These are phyloP conservation scores for Lactuca saligna DNA, from an alignment of 129 eudicot genomes.

Conservation along the genomic window DNA sequence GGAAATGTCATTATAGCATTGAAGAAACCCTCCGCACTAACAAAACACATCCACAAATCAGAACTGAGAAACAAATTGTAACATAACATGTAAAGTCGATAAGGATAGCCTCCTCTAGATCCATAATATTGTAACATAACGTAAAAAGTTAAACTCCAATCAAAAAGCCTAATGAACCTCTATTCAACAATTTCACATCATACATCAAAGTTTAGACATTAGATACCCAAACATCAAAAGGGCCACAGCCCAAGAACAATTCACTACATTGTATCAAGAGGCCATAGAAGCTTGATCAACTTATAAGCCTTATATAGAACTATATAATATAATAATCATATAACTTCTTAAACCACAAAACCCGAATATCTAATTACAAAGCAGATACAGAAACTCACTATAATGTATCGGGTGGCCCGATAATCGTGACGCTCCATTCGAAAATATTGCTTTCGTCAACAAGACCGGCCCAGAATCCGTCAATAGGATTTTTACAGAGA, in stretches of 20 bases:
- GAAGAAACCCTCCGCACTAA: slow-evolving; percentile 97
- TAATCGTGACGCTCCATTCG: slow-evolving; percentile 86
- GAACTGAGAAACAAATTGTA: neutral
- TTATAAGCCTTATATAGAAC: neutral
- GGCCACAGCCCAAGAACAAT: too few relatives aligned
- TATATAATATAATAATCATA: neutral
- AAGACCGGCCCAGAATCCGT: slow-evolving; percentile 89
- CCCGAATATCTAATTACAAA: neutral
- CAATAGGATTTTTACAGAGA: slow-evolving; percentile 87
- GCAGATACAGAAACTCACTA: slow-evolving; percentile 48
- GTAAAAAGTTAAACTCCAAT: too few relatives aligned
- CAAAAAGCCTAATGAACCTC: too few relatives aligned
- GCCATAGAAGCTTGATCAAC: too few relatives aligned
- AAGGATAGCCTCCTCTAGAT: too few relatives aligned
- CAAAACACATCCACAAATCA: slow-evolving; percentile 21
- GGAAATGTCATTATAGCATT: slow-evolving; percentile 95
- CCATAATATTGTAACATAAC: too few relatives aligned
- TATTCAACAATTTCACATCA: too few relatives aligned
- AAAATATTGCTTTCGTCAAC: slow-evolving; percentile 74
- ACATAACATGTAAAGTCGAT: too few relatives aligned
- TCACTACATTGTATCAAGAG: too few relatives aligned
- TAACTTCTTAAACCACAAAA: neutral
- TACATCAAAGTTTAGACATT: too few relatives aligned
- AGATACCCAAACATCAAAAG: too few relatives aligned
- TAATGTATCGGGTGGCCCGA: slow-evolving; percentile 85